phyloP scores from a whole-genome alignment of 306 rosid species.

The Parietaria judaica region DNA sequence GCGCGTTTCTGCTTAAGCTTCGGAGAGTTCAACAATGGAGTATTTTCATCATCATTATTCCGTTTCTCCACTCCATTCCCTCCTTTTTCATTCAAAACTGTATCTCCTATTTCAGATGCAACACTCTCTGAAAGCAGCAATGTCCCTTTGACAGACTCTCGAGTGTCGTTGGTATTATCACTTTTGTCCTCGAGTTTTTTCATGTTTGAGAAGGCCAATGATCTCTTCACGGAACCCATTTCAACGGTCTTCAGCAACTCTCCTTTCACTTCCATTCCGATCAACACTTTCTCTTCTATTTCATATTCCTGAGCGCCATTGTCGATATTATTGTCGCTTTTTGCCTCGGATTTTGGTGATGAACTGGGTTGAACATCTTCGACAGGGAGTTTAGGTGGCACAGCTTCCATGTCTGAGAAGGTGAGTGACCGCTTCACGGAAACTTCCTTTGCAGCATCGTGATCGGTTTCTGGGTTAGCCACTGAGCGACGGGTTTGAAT shows the following conservation, averaged over 20 bases:
- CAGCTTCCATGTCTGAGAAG: constrained; percentile 31
- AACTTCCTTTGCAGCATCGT: constrained; percentile 29
- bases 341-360: constrained; percentile 18
- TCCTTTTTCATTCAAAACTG: background rate
- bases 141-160: constrained; percentile 38
- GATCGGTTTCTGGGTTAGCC: constrained; percentile 24
- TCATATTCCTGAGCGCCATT: constrained; percentile 25
- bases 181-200: constrained; percentile 21
- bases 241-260: no score
- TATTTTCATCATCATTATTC: background rate
- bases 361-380: constrained; percentile 22
- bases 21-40: constrained; percentile 9
- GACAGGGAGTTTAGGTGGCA: constrained; percentile 18
- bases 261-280: no score
- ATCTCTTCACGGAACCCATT: no score
- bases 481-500: constrained; percentile 56
- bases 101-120: constrained; percentile 6
- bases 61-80: constrained; percentile 3
- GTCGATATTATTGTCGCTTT: constrained; percentile 5
- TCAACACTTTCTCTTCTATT: no score
- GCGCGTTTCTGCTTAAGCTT: constrained; percentile 18
- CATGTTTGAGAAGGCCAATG: background rate
- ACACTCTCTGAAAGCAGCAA: constrained; percentile 29
- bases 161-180: constrained; percentile 16
- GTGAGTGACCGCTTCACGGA: constrained; percentile 58